Evolutionary conservation across 495 filamentous ascomycete species (phyloP).

Genomic region (Xylaria castorea): DNA sequence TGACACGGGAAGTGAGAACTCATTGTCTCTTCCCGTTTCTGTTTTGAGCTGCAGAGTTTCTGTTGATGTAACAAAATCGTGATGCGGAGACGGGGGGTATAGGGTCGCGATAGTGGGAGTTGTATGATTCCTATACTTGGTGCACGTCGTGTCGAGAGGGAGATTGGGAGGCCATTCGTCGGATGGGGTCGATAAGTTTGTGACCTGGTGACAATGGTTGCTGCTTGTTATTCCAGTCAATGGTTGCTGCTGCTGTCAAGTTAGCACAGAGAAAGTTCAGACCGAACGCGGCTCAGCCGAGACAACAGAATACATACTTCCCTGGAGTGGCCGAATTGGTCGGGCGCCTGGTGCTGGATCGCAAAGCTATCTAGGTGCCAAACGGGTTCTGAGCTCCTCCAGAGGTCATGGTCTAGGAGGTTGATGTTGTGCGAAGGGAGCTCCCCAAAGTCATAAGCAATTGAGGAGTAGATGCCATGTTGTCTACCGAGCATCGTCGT

Average conservation of each 20-base stretch:
- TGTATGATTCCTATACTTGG: not conserved
- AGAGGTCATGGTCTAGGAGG: not conserved
- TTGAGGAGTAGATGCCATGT: not conserved
- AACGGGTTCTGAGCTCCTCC: not conserved
- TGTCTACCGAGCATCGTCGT: not conserved
- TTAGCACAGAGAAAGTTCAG: not conserved
- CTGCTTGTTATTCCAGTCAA: not conserved
- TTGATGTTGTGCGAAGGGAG: not conserved
- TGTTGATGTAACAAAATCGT: not conserved
- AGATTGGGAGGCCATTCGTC: not conserved
- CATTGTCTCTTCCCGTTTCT: not conserved
- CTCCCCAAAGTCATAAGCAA: not conserved
- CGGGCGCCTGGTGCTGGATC: not conserved
- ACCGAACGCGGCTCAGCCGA: not conserved
- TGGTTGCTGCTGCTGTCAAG: not conserved
- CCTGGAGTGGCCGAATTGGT: not conserved
- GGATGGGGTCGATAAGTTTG: not conserved
- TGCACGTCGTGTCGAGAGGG: not conserved
- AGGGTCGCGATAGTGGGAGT: not conserved
- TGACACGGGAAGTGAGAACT: not conserved
- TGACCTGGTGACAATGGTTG: not conserved
- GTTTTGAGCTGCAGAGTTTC: not conserved
- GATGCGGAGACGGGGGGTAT: not conserved
- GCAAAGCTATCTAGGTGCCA: not conserved
- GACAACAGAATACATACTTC: constrained; percentile 1